Base-by-base conservation (phyloP, 768 basidiomycete genomes). In the Mycena filopes region DNA sequence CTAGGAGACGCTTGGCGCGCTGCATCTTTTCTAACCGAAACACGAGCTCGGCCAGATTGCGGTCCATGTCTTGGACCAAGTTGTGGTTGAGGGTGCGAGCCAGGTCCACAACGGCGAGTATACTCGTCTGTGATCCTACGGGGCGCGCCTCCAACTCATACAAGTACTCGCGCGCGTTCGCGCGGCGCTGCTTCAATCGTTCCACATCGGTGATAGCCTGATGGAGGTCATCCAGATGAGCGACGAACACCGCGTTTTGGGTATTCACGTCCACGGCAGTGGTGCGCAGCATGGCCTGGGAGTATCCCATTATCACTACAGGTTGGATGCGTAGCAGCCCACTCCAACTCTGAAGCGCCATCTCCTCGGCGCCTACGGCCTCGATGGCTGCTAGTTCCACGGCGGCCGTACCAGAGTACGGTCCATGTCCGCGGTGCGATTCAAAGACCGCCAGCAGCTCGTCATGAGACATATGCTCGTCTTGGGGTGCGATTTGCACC, bases 381-480 rank as follows among this genome's bases (percentile, higher is more conserved):
- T 43, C 42, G 1, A 60, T 40, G 25, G 49, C 50, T 2, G 1
- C 18, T 0, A n/a, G n/a, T n/a, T n/a, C n/a, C n/a, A n/a, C n/a
- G n/a, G n/a, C n/a, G n/a, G n/a, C n/a, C n/a, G n/a, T 23, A 2
- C 21, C 46, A 51, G 1, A 10, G 0, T 4, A 10, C 1, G 2
- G 7, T 25, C 1, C 12, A 42, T 2, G 43, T 21, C 10, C n/a
- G 42, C 4, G 51, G 50, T 8, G 18, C 15, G 1, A 0, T 2
- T 61, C 50, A 36, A 61, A 61, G 2, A 11, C 40, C 8, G 20
- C 21, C 11, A 48, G 33, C 2, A 47, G 29, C 3, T 10, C n/a
- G 11, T n/a, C 36, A n/a, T 49, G 29, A 4, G 48, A 25, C 8
- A 9, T 23, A 9, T 18, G 1, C 18, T 20, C 5, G 28, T 6